Evolutionary conservation across 345 rosid species (phyloP).

Genomic region (Eucalyptus pauciflora): DNA sequence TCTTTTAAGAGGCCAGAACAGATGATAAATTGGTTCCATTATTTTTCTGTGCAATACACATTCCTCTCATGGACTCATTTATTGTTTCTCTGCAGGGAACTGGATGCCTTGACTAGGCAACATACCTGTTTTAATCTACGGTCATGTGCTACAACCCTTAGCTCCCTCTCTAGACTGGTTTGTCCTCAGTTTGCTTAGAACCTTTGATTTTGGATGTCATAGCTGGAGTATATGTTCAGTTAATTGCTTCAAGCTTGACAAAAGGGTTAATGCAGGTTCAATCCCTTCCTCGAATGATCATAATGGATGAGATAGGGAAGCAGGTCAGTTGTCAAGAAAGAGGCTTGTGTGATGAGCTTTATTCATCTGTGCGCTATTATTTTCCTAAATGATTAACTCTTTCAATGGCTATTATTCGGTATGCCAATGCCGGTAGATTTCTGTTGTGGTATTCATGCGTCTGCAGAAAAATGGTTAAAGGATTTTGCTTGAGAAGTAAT

Average conservation of each 20-base stretch:
- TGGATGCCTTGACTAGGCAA: conserved; percentile 77
- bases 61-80: not conserved
- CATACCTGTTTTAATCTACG: conserved; percentile 80
- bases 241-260: not conserved
- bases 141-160: conserved; percentile 83
- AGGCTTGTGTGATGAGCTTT: not conserved
- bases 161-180: conserved; percentile 91
- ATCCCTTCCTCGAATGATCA: conserved; percentile 95
- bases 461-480: not conserved
- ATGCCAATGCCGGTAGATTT: not conserved
- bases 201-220: not conserved
- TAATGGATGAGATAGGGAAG: conserved; percentile 91
- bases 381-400: not conserved
- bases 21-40: not conserved
- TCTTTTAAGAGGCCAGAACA: not conserved
- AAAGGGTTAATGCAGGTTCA: conserved; percentile 57
- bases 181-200: not conserved
- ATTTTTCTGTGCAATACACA: not conserved
- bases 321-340: conserved; percentile 37
- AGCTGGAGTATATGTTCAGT: not conserved
- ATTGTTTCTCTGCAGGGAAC: conserved; percentile 46
- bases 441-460: not conserved
- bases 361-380: not conserved
- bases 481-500: not conserved
- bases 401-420: not conserved